Conservation (phyloP, 2,329 filamentous ascomycete genomes). For the Botrytis byssoidea region DNA sequence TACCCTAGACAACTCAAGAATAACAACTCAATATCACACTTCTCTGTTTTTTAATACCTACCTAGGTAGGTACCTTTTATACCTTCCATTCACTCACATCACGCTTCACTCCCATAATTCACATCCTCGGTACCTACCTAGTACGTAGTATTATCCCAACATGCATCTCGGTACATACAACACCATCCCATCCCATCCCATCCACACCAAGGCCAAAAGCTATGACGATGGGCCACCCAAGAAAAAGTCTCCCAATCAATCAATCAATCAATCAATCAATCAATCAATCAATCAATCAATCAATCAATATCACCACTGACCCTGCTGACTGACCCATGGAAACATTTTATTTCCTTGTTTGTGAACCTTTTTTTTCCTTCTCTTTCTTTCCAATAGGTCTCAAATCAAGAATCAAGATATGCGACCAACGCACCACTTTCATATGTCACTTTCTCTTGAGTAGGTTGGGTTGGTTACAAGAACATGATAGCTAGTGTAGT, state of each 20-base stretch:
- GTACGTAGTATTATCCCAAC: neutral
- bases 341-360: neutral
- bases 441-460: slow-evolving; percentile 9
- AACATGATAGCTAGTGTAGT: neutral
- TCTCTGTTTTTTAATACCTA: no score
- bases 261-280: neutral
- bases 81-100: no score
- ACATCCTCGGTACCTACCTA: no score
- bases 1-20: no score
- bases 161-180: neutral
- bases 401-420: neutral
- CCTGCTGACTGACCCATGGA: neutral
- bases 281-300: neutral
- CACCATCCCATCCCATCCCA: no score
- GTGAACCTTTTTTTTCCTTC: neutral
- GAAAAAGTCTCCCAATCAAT: neutral
- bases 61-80: no score
- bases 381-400: neutral
- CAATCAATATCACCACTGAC: neutral
- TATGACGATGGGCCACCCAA: neutral
- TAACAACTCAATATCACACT: no score
- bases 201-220: neutral
- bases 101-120: no score
- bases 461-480: neutral
- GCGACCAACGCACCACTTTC: neutral